phyloP scores from a whole-genome alignment of 164 flowering plant species.

The Hamamelis virginiana region DNA sequence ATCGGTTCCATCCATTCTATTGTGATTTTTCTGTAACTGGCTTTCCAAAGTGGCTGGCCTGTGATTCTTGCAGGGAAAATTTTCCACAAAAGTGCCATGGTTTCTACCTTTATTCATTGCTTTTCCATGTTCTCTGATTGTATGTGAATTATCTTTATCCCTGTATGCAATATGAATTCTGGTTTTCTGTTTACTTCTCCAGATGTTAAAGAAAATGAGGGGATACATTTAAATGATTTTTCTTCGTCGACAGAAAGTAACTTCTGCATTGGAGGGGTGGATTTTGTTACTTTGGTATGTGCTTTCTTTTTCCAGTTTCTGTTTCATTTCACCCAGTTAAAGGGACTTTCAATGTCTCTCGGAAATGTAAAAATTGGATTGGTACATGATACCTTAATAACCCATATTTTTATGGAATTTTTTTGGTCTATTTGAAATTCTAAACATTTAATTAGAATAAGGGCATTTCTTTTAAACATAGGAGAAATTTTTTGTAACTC shows the following conservation, averaged over 20 bases:
- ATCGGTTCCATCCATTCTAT: slow-evolving; percentile 64
- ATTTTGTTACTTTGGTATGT: slow-evolving; percentile 81
- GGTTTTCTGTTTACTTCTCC: slow-evolving; percentile 18
- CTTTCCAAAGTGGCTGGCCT: slow-evolving; percentile 77
- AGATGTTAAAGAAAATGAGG: slow-evolving; percentile 26
- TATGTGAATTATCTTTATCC: background rate
- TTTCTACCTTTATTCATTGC: slow-evolving; percentile 13
- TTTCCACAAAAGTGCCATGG: slow-evolving; percentile 36
- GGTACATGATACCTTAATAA: background rate
- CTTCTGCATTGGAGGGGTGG: slow-evolving; percentile 69
- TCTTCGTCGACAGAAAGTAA: slow-evolving; percentile 19
- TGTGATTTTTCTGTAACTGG: slow-evolving; percentile 63
- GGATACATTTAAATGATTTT: slow-evolving; percentile 4
- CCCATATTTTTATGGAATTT: background rate
- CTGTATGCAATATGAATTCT: slow-evolving; percentile 2
- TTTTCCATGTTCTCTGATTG: background rate
- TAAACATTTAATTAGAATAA: background rate
- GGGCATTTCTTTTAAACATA: no score
- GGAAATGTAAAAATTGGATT: background rate
- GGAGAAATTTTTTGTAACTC: no score
- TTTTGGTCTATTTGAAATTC: background rate
- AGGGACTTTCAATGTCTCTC: background rate
- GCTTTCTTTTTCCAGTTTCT: background rate
- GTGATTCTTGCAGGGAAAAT: slow-evolving; percentile 38
- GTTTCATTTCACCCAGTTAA: background rate